Evolutionary conservation across 768 basidiomycete genomes (phyloP).

Genomic region (Mycena galericulata): DNA sequence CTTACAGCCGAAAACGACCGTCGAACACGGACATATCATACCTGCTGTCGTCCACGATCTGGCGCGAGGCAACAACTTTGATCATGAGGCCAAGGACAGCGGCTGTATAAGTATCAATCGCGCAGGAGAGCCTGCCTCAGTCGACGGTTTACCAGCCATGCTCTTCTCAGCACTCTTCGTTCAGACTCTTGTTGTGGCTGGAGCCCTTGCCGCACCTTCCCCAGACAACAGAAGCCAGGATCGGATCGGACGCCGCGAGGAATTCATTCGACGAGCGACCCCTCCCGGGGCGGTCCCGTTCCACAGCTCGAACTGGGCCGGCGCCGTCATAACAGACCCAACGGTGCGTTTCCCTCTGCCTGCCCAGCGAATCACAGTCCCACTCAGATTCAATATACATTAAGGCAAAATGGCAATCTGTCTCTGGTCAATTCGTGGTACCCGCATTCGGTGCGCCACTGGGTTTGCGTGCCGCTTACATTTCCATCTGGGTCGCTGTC

Average conservation of each 20-base stretch:
- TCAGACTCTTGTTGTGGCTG: neutral
- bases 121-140: neutral
- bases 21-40: no score
- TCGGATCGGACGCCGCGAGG: conserved; percentile 1
- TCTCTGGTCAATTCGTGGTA: conserved; percentile 5
- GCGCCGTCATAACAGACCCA: conserved; percentile 9
- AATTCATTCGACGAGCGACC: neutral
- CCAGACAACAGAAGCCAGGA: conserved; percentile 6
- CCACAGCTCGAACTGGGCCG: conserved; percentile 14
- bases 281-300: neutral
- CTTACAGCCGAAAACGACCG: no score
- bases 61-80: no score
- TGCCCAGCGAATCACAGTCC: neutral
- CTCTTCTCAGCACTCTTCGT: conserved; percentile 1
- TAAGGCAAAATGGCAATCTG: conserved; percentile 6
- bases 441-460: neutral
- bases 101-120: neutral
- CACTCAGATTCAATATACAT: neutral
- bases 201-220: neutral
- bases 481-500: conserved; percentile 4
- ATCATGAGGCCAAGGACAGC: neutral
- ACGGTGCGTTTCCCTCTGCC: neutral
- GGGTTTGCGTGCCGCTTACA: neutral
- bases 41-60: no score
- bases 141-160: neutral